phyloP scores from a whole-genome alignment of 306 rosid species.

The Malus sylvestris region DNA sequence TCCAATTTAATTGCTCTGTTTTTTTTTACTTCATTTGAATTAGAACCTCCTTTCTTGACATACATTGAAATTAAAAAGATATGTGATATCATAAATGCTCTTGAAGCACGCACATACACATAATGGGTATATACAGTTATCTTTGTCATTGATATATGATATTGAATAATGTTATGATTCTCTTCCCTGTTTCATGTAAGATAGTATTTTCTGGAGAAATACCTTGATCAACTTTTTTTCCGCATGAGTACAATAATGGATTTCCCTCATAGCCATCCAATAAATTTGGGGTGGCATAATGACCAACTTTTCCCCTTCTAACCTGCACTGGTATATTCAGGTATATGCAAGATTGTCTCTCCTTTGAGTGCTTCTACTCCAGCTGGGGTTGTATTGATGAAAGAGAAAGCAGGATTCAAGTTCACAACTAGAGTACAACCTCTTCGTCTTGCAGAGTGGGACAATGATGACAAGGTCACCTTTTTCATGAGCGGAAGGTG shows the following conservation, averaged over 20 bases:
- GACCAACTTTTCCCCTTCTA: not conserved
- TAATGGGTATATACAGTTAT: not conserved
- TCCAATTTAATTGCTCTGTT: not conserved
- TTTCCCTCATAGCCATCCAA: no score
- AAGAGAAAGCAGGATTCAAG: constrained; percentile 83
- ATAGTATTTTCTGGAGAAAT: not conserved
- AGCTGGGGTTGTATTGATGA: constrained; percentile 91
- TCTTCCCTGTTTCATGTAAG: not conserved
- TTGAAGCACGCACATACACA: no score
- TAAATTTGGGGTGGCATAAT: not conserved
- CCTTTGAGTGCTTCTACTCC: constrained; percentile 92
- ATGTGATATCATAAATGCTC: not conserved
- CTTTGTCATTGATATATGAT: not conserved
- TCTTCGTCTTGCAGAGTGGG: constrained; percentile 98
- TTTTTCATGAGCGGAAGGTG: constrained; percentile 97
- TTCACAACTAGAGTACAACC: constrained; percentile 98
- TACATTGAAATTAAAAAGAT: not conserved
- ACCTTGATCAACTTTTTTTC: not conserved
- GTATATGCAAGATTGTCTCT: constrained; percentile 87
- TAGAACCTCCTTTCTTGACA: not conserved
- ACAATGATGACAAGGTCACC: constrained; percentile 79
- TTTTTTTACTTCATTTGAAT: no score
- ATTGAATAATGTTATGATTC: not conserved
- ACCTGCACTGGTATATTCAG: constrained; percentile 30
- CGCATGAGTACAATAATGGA: not conserved